phyloP scores from a whole-genome alignment of 2,329 filamentous ascomycete genomes.

The Diaporthe citriasiana region DNA sequence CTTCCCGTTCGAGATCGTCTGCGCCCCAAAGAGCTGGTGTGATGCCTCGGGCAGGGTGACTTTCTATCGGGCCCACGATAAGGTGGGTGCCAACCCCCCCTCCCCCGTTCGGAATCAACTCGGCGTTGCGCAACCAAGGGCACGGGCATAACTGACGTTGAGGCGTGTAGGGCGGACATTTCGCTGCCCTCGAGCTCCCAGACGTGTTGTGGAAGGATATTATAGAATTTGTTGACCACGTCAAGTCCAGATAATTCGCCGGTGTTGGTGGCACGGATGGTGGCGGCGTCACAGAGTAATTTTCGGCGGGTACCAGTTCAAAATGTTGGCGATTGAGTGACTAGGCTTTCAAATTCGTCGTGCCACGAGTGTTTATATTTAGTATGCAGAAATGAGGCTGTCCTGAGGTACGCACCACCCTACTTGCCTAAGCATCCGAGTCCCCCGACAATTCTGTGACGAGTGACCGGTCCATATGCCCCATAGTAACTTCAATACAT shows the following conservation, averaged over 20 bases:
- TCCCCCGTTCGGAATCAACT: background rate
- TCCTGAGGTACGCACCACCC: too few relatives aligned
- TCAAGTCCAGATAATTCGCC: background rate
- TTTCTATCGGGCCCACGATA: background rate
- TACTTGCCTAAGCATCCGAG: too few relatives aligned
- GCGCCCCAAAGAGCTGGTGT: background rate
- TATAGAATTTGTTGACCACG: conserved; percentile 1
- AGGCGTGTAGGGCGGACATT: background rate
- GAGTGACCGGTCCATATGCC: too few relatives aligned
- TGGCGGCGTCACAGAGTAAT: background rate
- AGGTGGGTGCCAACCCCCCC: background rate
- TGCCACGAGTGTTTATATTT: too few relatives aligned
- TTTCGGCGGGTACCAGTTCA: background rate
- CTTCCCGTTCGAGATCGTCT: background rate
- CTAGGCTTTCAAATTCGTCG: too few relatives aligned
- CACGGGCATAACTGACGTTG: background rate
- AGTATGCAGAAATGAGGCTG: too few relatives aligned
- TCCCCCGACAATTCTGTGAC: too few relatives aligned
- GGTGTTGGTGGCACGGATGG: background rate
- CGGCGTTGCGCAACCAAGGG: background rate
- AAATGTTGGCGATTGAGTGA: too few relatives aligned
- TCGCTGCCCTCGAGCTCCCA: conserved; percentile 2
- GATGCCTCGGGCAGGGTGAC: background rate
- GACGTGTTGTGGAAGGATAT: background rate
- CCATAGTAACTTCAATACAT: too few relatives aligned